Conservation (phyloP, 2,329 filamentous ascomycete species). For the Fusarium torreyae region DNA sequence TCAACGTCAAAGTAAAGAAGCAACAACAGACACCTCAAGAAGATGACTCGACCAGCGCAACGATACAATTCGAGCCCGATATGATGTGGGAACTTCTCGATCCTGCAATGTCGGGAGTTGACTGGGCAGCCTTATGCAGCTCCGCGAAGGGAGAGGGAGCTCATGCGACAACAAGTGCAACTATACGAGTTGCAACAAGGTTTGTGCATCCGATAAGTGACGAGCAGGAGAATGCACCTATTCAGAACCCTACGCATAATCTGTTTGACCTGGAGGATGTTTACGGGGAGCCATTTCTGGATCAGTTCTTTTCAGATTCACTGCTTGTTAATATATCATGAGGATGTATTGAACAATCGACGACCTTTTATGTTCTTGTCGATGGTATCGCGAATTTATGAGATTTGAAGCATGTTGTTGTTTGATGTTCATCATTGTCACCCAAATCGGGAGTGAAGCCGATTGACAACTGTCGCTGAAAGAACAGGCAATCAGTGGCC, state of each 20-base stretch:
- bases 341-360: too few species aligned
- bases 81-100: conserved; percentile 46
- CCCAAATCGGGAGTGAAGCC: too few species aligned
- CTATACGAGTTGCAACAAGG: conserved; percentile 44
- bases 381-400: too few species aligned
- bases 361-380: not conserved
- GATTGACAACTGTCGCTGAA: too few species aligned
- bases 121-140: not conserved
- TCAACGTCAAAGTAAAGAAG: conserved; percentile 34
- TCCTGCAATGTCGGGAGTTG: conserved; percentile 16
- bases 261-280: conserved; percentile 36
- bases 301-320: conserved; percentile 46
- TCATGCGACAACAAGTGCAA: conserved; percentile 29
- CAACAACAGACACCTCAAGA: conserved; percentile 4
- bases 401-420: too few species aligned
- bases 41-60: not conserved
- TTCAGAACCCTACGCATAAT: not conserved
- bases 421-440: too few species aligned
- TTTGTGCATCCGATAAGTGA: conserved; percentile 43
- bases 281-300: conserved; percentile 40
- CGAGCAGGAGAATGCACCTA: conserved; percentile 1
- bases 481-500: too few species aligned
- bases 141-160: not conserved
- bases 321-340: conserved; percentile 36
- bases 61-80: conserved; percentile 43